phyloP scores from a whole-genome alignment of 805 yeast genomes.

The Lachancea lanzarotensis region DNA sequence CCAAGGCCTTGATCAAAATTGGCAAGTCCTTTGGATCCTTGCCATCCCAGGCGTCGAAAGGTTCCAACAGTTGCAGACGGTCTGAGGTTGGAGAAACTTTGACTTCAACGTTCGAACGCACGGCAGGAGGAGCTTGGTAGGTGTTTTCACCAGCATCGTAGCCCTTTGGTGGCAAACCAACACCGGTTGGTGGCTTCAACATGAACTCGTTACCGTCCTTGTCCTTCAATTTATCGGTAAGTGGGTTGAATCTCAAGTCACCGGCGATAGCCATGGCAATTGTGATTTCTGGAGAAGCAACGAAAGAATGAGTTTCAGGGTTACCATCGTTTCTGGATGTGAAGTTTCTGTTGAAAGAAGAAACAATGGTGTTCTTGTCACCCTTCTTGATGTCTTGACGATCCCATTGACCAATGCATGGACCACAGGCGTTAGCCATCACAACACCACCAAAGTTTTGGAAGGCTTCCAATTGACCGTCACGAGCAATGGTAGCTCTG shows the following conservation, averaged over 20 bases:
- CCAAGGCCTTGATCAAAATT: constrained; percentile 90
- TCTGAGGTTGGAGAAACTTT: constrained; percentile 83
- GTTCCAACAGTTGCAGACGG: constrained; percentile 90
- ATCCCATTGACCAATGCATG: constrained; percentile 99
- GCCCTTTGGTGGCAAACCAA: constrained; percentile 83
- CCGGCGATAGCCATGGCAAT: constrained; percentile 95
- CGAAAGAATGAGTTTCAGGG: constrained; percentile 94
- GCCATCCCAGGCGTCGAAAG: constrained; percentile 96
- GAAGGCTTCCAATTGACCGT: constrained; percentile 84
- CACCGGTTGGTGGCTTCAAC: constrained; percentile 82
- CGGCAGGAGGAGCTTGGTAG: constrained; percentile 94
- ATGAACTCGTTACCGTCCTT: constrained; percentile 86
- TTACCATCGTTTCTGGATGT: constrained; percentile 97
- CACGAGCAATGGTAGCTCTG: constrained; percentile 96
- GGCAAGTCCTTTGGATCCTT: constrained; percentile 86
- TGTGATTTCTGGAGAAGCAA: constrained; percentile 94
- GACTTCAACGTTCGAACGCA: constrained; percentile 69
- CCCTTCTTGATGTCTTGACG: constrained; percentile 88
- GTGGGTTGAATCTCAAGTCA: constrained; percentile 92
- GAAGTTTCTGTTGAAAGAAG: constrained; percentile 97
- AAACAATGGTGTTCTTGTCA: constrained; percentile 92
- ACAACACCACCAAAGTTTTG: constrained; percentile 90
- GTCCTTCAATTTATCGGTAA: constrained; percentile 83
- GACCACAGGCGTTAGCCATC: constrained; percentile 97
- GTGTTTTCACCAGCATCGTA: constrained; percentile 92